Base-by-base conservation (phyloP, 306 rosid species). In the Castanopsis chinensis region DNA sequence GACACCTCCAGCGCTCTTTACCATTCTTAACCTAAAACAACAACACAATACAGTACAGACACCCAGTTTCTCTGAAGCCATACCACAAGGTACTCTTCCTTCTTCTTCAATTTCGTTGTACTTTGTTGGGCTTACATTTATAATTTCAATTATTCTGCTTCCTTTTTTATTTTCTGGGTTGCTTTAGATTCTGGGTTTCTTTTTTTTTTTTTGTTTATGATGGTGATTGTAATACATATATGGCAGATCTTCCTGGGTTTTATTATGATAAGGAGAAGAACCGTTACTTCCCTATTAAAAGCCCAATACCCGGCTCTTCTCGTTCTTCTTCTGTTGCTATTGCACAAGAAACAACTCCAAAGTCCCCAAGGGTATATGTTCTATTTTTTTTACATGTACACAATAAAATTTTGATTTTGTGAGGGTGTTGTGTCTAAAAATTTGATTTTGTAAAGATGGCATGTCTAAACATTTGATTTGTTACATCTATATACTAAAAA, bases 241-340 rank as follows among this genome's bases (percentile, higher is more conserved):
- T 73, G 4, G 15, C 91, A 94, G 97, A 91, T 72, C 87, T 92
- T 83, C 97, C 94, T 5, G 97, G 97, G 77, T 94, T 87, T 79
- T 94, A 94, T 59, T 94, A 76, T 79, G 94, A 92, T 74, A 80
- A 81, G 65, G 93, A 87, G 85, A 94, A 86, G 93, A 91, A 89
- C 76, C 83, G 97, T 79, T 94, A 91, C 83, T 94, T 94, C 80
- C 93, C 92, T 45, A 78, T 87, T 72, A 94, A 91, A 76, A 92
- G 94, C 17, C 97, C 91, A 19, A 87, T 91, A 12, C 98, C 97
- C 1, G 97, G 98, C 20, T 83, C 91, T 80, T 63, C 90, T 75
- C 76, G 80, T 52, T 28, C 90, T 65, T 73, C 90, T 60, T 21
- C 86, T 45, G 25, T 23, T 59, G 65, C 73, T 73, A 19, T 64